Conservation (phyloP, 1,284 basidiomycete genomes). For the Wallemia ichthyophaga region DNA sequence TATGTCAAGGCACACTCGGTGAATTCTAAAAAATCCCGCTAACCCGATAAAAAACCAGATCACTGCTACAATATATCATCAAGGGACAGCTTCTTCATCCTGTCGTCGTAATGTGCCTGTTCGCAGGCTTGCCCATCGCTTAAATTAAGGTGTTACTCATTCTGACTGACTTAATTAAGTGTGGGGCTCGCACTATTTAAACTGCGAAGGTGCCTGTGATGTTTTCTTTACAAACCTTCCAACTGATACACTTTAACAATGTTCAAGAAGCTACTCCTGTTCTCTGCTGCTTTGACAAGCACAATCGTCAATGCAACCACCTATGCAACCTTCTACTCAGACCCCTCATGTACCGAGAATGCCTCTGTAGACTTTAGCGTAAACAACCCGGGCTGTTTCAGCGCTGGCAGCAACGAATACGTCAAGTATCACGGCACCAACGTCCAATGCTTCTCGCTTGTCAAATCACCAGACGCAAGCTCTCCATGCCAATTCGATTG, state of each 20-base stretch:
- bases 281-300: not conserved
- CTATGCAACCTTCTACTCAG: not conserved
- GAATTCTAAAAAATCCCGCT: too few species aligned
- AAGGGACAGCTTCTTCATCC: too few species aligned
- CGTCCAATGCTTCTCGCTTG: not conserved
- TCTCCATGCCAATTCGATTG: not conserved
- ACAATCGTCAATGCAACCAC: not conserved
- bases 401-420: not conserved
- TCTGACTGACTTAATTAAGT: too few species aligned
- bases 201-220: too few species aligned
- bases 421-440: not conserved
- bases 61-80: too few species aligned
- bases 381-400: not conserved
- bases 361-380: not conserved
- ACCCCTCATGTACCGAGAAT: not conserved
- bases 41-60: too few species aligned
- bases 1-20: too few species aligned
- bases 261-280: not conserved
- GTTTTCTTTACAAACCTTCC: too few species aligned
- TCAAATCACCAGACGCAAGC: not conserved
- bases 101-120: too few species aligned
- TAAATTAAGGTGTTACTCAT: too few species aligned
- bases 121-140: too few species aligned
- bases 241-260: not conserved
- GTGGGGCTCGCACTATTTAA: too few species aligned